Base-by-base conservation (phyloP, 495 filamentous ascomycete genomes). In the Aspergillus sclerotiicarbonarius region DNA sequence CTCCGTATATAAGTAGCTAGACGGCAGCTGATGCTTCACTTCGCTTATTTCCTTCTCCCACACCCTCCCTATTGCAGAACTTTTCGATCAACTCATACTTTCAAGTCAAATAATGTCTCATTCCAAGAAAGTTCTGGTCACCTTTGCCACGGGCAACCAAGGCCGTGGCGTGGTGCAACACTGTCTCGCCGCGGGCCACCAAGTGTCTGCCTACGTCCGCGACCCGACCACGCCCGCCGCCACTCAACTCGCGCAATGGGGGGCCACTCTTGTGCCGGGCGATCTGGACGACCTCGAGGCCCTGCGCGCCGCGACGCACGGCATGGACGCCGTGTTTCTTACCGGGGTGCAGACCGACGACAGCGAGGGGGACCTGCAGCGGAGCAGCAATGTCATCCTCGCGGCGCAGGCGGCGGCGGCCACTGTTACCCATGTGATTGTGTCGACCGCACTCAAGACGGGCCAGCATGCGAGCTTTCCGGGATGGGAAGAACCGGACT, bases 171-270 rank as follows among this genome's bases (percentile, higher is more conserved):
- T 45, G 43, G 43, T 45, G 16, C 43, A 45, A 12, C 43, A 45
- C n/a, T 45, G 43, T 45, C 19, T 45, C 13, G 43, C 43, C 16
- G 43, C 43, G 4, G 43, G 16, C 43, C 43, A 18, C 43, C 43
- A 45, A 45, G 43, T 45, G 2, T 45, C 2, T 45, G 43, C 43
- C 43, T 45, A 45, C 19, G 43, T 45, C 43, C 43, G 15, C 7
- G 43, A 45, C 19, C 43, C 43, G 43, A 45, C 43, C 4, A 45
- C 8, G 8, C 43, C 43, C 16, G 15, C 43, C 43, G 43, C 43
- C 43, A 45, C 43, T 45, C 43, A 45, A 45, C 43, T 45, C 15
- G 43, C 43, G 15, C 43, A 45, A 45, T 45, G 43, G 43, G 43
- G 43, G 4, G 15, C 43, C 43, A 20, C 43, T 45, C 43, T 45